Base-by-base conservation (phyloP, 1,284 basidiomycete genomes). In the Ustilago hordei region DNA sequence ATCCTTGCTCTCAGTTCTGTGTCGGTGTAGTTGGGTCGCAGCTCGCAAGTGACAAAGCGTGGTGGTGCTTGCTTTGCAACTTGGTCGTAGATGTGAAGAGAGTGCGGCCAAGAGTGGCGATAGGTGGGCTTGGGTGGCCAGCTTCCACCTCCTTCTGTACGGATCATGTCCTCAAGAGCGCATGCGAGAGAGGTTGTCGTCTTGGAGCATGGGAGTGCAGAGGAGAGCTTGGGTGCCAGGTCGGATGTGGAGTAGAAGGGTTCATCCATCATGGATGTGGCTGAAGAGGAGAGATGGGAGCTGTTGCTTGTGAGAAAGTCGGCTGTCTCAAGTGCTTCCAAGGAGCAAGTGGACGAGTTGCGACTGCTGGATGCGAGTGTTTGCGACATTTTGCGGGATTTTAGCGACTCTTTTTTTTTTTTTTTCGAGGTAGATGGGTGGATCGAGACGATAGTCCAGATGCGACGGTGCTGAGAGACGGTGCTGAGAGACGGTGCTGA, bases 91-190 rank as follows among this genome's bases (percentile, higher is more conserved):
- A 63, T 60, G 36, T 68, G 69, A 56, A 76, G 74, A 36, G 62
- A 71, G 6, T 12, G n/a, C 7, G 74, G 74, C 74, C 74, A 76
- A 43, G 74, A 71, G 38, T 64, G 58, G 31, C 62, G 68, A 59
- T 76, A 76, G 19, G 74, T 71, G 13, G 74, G 54, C 13, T 52
- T 67, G 28, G 74, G 74, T 60, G 74, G 74, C 74, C 74, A 76
- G 36, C 64, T 64, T 52, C 74, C 74, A 34, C 68, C 74, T 32
- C 74, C 74, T 53, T 76, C 74, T 19, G 52, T 63, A 17, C 52
- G 60, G 17, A 76, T 65, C 74, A 76, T 76, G 41, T 67, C 17
- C 13, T 76, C 69, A 58, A 76, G 69, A 1, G 74, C 38, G 11
- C 57, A 45, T 32, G 58, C 41, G 36, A 76, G 62, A 23, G 32